Base-by-base conservation (phyloP, 805 yeast genomes). In the Saccharomycopsis lassenensis region DNA sequence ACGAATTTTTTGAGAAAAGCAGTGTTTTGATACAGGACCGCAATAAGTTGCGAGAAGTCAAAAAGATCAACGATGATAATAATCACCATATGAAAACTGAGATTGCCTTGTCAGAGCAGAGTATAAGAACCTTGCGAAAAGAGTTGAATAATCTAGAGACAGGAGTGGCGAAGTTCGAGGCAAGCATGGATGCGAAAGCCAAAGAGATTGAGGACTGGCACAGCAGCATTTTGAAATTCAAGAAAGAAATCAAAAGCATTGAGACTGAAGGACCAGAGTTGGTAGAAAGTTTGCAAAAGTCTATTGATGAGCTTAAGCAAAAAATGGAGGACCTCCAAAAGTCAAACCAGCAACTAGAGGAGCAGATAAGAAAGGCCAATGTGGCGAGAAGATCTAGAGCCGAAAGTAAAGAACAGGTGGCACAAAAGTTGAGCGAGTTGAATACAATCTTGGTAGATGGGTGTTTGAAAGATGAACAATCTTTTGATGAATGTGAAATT, bases 21-120 rank as follows among this genome's bases (percentile, higher is more conserved):
- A 24, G 23, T 7, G 14, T 14, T 7, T 19, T 39, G 21, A 26
- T 8, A 14, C 26, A 29, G 14, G 43, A 39, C n/a, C 24, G 43
- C 16, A 39, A 38, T 17, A 17, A 41, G 12, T 37, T 22, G 12
- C 20, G 38, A 26, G 40, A 36, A 5, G 12, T 33, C 1, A 39
- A 39, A 19, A 31, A 28, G 30, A 31, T 35, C 15, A 40, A 40
- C 7, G 46, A 42, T 17, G 21, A 38, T 16, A 42, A 38, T 20
- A 20, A 41, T n/a, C 43, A 35, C 10, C 23, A 36, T 10, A 24
- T 42, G 8, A 32, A 30, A 27, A 17, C 43, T 5, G 44, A 40
- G 16, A 29, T 33, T 2, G 36, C 33, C 20, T 14, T 42, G 4
- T 31, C 36, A 11, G 46, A 42, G 22, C 41, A 42, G 5, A 39